Conservation (phyloP, 2,329 filamentous ascomycete species). For the Talaromyces piceae region DNA sequence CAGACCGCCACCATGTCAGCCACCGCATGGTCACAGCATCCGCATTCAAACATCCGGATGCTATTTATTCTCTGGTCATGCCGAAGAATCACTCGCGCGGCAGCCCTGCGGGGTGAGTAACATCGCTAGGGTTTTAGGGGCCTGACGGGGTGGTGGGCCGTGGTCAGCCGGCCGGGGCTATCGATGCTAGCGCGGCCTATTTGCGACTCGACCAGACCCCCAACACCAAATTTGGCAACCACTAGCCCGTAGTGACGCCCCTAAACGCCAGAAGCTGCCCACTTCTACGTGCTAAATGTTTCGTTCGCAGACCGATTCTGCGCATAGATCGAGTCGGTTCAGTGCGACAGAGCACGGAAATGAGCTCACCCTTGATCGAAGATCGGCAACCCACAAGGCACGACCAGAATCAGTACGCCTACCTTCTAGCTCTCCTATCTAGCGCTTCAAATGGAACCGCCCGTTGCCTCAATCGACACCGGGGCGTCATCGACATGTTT, state of each 20-base stretch:
- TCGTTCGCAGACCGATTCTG: not conserved
- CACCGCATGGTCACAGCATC: not conserved
- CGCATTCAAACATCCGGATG: not conserved
- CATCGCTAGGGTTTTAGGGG: no score
- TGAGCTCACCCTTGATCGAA: not conserved
- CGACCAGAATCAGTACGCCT: not conserved
- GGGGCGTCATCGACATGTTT: not conserved
- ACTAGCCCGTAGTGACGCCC: not conserved
- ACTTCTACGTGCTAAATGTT: not conserved
- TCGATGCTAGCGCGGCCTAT: not conserved
- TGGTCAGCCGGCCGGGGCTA: not conserved
- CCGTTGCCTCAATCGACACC: not conserved
- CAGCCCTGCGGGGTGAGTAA: not conserved
- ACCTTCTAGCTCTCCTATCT: not conserved
- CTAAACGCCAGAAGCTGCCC: not conserved
- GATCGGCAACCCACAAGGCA: not conserved
- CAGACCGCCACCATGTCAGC: not conserved
- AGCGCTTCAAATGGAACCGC: not conserved
- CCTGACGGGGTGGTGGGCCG: not conserved
- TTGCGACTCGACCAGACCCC: not conserved
- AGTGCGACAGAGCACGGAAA: conserved; percentile 3
- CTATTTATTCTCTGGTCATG: not conserved
- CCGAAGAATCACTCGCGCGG: not conserved
- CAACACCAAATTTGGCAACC: no score
- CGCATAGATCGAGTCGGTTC: not conserved